A percentile compares a stretch with the other conserved stretches of the same genome.
Evolutionary conservation across 495 filamentous ascomycete species (phyloP).

Genomic region (Tuber melanosporum): DNA sequence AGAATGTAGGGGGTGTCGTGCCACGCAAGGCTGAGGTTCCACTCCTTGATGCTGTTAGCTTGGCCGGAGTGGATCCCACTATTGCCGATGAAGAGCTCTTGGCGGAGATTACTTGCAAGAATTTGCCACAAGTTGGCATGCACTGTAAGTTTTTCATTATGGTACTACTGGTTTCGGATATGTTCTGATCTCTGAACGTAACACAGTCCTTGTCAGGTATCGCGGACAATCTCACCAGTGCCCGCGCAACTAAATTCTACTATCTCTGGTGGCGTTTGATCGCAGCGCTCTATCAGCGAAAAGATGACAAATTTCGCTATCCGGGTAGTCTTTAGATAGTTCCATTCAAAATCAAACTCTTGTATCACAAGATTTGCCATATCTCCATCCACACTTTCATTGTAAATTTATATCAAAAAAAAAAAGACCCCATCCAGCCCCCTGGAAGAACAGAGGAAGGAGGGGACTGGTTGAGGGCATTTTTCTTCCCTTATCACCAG

Average conservation of each 20-base stretch:
- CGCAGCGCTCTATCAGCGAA: not conserved
- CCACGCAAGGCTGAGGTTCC: not conserved
- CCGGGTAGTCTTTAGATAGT: not conserved
- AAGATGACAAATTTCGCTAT: not conserved
- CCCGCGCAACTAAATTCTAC: not conserved
- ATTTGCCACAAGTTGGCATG: constrained; percentile 5
- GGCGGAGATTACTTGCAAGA: constrained; percentile 15
- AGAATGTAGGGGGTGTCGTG: not conserved
- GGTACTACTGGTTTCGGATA: not conserved
- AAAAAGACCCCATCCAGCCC: not conserved
- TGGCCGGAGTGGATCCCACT: constrained; percentile 13
- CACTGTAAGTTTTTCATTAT: not conserved
- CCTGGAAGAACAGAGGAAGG: too few relatives aligned
- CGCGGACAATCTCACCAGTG: not conserved
- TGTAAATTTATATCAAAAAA: not conserved
- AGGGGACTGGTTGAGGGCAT: too few relatives aligned
- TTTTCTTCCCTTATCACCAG: too few relatives aligned
- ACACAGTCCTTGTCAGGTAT: not conserved
- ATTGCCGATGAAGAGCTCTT: constrained; percentile 18
- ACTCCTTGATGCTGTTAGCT: constrained; percentile 14
- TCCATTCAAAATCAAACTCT: not conserved
- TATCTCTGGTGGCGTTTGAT: not conserved
- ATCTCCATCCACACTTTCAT: not conserved
- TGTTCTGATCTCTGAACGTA: not conserved
- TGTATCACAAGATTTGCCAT: not conserved